Conservation (phyloP, 2,329 filamentous ascomycete species). For the Orbilia oligospora region DNA sequence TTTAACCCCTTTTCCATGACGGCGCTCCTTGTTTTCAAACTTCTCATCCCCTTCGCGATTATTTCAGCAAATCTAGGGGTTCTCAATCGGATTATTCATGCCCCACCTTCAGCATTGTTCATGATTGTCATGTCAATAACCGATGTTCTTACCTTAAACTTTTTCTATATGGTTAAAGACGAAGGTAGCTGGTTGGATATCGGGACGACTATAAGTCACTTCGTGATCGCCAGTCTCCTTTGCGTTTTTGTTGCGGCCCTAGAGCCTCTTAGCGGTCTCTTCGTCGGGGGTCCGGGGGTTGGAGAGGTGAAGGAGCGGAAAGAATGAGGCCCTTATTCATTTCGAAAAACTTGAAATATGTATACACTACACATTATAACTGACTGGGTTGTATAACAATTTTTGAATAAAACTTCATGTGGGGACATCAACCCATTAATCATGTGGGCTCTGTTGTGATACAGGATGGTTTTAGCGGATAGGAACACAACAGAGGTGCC, state of each 20-base stretch:
- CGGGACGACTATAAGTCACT: conserved; percentile 95
- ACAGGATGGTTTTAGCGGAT: not conserved
- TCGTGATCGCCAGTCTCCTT: conserved; percentile 88
- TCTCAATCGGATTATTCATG: conserved; percentile 84
- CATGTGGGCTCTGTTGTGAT: not conserved
- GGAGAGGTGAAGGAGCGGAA: conserved; percentile 63
- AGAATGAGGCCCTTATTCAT: not conserved
- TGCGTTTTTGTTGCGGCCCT: conserved; percentile 91
- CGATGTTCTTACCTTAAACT: conserved; percentile 92
- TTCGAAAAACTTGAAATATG: not conserved
- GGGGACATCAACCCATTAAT: not conserved
- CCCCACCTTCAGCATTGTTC: conserved; percentile 88
- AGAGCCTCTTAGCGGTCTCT: conserved; percentile 86
- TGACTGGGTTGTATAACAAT: not conserved
- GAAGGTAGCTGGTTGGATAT: conserved; percentile 98
- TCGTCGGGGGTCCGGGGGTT: conserved; percentile 85
- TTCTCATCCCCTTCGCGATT: conserved; percentile 92
- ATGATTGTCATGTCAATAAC: conserved; percentile 94
- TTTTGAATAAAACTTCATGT: not conserved
- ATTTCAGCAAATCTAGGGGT: conserved; percentile 96
- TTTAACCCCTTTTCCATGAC: conserved; percentile 95
- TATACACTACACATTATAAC: conserved; percentile 3
- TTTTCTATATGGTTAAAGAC: conserved; percentile 97
- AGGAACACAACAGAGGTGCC: not conserved
- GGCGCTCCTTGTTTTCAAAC: conserved; percentile 86